Base-by-base conservation (phyloP, 2,329 filamentous ascomycete species). In the Rugonectria rugulosa region DNA sequence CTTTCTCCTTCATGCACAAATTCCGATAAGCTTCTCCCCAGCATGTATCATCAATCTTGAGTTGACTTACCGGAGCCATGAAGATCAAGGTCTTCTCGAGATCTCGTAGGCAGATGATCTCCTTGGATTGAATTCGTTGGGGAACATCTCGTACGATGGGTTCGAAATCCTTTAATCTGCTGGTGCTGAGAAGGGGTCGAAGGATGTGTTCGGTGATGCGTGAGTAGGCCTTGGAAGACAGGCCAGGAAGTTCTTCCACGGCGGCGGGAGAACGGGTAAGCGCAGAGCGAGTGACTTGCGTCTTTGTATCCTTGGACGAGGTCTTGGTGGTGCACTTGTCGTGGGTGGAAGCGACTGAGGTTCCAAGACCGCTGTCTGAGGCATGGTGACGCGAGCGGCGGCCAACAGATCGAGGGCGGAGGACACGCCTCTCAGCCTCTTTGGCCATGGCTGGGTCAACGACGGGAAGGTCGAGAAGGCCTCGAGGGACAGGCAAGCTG, bases 21-120 rank as follows among this genome's bases (percentile, higher is more conserved):
- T 78, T 86, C 83, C 83, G 82, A 88, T 87, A 82, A 86, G 85
- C 78, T 82, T 80, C 76, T 83, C 82, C 81, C 81, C 82, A 82
- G 77, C 82, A 73, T 72, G 80, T 79, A 75, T 71, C 72, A 77
- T 80, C 79, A 75, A 73, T 79, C 75, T 77, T 77, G 76, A 80
- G 72, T 71, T 81, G 75, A 96, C 93, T 96, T 89, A 97, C 94
- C 74, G 91, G 91, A 79, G 93, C 92, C 73, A 93, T 86, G 76
- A 93, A 92, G 69, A 97, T 86, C 59, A 98, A 80, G 9, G 89
- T 94, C 84, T 97, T 97, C 77, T 98, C 94, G 44, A 98, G 83
- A 75, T 98, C 94, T 73, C 94, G 88, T 51, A 98, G 85, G 77
- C 90, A 97, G 72, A 90, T 87, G 69, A 98, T 95, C 68, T 95